A percentile compares a stretch with the other conserved stretches of the same genome.
Conservation (phyloP, 1,284 basidiomycete species). For the Naganishia liquefaciens region DNA sequence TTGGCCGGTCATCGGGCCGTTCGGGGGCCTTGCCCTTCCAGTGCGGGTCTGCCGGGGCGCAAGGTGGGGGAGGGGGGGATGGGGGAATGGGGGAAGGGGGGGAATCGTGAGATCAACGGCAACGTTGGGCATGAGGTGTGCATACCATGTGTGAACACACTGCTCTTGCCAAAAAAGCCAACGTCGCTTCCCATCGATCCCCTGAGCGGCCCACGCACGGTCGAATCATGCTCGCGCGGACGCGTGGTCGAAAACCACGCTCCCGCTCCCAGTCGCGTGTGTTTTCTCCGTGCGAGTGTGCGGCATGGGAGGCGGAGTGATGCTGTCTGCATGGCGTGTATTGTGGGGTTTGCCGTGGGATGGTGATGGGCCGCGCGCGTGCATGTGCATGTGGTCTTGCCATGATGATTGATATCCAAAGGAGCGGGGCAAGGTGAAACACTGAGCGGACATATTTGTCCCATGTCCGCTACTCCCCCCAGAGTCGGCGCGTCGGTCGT, state of each 20-base stretch:
- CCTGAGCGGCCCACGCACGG: conserved; percentile 16
- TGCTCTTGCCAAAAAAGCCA: conserved; percentile 14
- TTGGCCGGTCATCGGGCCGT: conserved; percentile 15
- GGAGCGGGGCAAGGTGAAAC: too few species aligned
- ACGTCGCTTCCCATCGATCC: conserved; percentile 17
- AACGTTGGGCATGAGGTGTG: too few species aligned
- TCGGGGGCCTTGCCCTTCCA: conserved; percentile 25
- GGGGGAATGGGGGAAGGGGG: background rate
- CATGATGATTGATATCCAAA: too few species aligned
- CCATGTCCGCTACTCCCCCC: too few species aligned
- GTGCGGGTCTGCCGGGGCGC: background rate
- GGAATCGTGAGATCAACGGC: too few species aligned
- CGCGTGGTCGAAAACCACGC: conserved; percentile 1
- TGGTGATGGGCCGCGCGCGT: too few species aligned
- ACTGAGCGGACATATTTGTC: too few species aligned
- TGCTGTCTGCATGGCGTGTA: conserved; percentile 8
- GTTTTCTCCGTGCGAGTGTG: background rate
- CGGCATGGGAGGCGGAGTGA: background rate
- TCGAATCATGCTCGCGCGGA: conserved; percentile 20
- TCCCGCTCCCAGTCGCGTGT: too few species aligned
- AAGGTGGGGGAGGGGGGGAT: background rate
- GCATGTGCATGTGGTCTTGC: too few species aligned
- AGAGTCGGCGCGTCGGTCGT: too few species aligned
- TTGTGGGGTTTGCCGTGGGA: too few species aligned
- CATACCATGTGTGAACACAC: too few species aligned